Evolutionary conservation across 306 rosid genomes (phyloP), one percentile per base, ranked within the genome.

Genomic region (Argentina anserina): DNA sequence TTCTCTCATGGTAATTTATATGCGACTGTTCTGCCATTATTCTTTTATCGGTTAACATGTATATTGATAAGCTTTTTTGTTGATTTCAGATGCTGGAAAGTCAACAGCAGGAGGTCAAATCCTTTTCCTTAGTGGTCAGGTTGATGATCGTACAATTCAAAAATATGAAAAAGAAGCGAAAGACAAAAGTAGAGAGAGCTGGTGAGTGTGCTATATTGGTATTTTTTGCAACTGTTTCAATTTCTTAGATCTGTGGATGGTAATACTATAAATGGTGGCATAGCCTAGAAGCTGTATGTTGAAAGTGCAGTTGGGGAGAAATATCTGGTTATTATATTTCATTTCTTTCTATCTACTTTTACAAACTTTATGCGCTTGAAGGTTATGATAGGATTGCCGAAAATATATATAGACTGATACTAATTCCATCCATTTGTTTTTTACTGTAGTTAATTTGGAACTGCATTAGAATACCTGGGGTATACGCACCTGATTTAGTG

Each of bases 181-280:
- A 87, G 99, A 95, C 31, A 95, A 95, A 82, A 95, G 97, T 82
- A 87, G 99, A 82, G 99, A 95, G 82, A 95, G 99, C 85, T 95
- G 99, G 99, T 95, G 75, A 84, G 97, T 59, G n/a, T 45, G 74
- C 47, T 61, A 28, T 61, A 49, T 20, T 42, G 14, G 64, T 31
- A 31, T 72, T 7, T 42, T 73, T 20, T 39, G 74, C 31, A 10
- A 21, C 26, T 4, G 18, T 56, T 56, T 13, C 62, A 18, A 6
- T 26, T 66, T 21, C 6, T 61, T 29, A 33, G 12, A 46, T 9
- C 31, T 29, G 33, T 31, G 39, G 23, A 2, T 33, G 1, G 33
- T 17, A 33, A 14, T 15, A 17, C 12, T 17, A 6, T 33, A 15
- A 15, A 31, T 61, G 26, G 41, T 33, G 41, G 17, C 66, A 33